phyloP scores from a whole-genome alignment of 176 grass and related monocot genomes.

The Otatea glauca region DNA sequence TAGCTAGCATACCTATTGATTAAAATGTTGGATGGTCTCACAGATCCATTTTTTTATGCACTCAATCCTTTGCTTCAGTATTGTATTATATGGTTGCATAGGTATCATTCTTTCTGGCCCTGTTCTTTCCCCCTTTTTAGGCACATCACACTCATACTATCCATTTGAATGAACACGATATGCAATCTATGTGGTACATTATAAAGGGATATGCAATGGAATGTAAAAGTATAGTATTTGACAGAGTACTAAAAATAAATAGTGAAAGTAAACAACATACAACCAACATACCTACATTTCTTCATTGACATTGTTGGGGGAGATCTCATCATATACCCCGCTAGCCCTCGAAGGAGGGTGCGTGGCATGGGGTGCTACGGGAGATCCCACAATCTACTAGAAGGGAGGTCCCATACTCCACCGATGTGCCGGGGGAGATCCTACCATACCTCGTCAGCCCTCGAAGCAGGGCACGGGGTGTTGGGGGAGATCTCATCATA shows the following conservation, averaged over 20 bases:
- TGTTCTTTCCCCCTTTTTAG: not conserved
- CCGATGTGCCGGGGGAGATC: too few relatives aligned
- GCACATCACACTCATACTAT: not conserved
- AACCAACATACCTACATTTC: conserved; percentile 3
- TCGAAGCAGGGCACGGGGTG: too few relatives aligned
- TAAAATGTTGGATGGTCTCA: not conserved
- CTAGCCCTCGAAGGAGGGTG: too few relatives aligned
- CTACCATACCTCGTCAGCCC: too few relatives aligned
- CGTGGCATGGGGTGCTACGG: too few relatives aligned
- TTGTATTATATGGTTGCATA: not conserved
- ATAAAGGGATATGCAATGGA: not conserved
- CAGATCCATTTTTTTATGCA: not conserved
- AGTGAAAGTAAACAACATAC: not conserved
- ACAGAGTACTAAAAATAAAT: not conserved
- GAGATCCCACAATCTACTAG: too few relatives aligned
- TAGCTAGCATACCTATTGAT: not conserved
- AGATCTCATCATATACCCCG: too few relatives aligned
- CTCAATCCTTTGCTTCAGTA: not conserved
- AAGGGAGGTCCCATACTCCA: too few relatives aligned
- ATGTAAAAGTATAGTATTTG: not conserved
- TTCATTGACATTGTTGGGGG: not conserved
- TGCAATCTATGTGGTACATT: not conserved
- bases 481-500: too few relatives aligned
- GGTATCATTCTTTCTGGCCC: not conserved
- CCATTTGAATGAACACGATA: conserved; percentile 13